Base-by-base conservation (phyloP, 805 yeast species). In the Yarrowia sp. region DNA sequence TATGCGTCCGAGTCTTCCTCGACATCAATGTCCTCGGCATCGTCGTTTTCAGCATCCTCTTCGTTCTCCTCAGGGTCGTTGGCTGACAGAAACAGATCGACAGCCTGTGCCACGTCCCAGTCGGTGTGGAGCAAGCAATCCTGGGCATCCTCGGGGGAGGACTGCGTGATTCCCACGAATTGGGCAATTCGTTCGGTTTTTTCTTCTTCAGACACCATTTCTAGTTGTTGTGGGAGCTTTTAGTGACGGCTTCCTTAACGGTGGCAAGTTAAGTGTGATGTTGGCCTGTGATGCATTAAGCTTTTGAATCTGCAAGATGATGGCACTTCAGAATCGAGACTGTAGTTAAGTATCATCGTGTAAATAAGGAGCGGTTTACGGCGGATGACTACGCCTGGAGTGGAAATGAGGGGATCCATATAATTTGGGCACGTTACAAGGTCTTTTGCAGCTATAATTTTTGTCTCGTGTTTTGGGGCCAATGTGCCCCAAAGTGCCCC, bases 121-220 rank as follows among this genome's bases (percentile, higher is more conserved):
- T 74, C 68, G 65, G 75, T 68, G 24, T 72, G 70, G 38, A 72
- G 74, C 26, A 81, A 71, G 62, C 73, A 77, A 65, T 72, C 75
- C 33, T 69, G 71, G n/a, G 84, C 83, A 38, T 75, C 77, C 24
- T 75, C 73, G 17, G 73, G 74, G 5, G 78, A 70, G 14, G 79
- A 70, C 52, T 73, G 76, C 4, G 83, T 76, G 62, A 78, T 71
- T 38, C 74, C 75, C 21, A 74, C 69, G 67, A 80, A 79, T 61
- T 74, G 71, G 16, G 73, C 70, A 19, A 76, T 64, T 66, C 59
- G 66, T 33, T 41, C 40, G 46, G 61, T 54, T 54, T 54, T 59
- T 49, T 68, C 67, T 38, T 67, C 66, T 64, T 70, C 66, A 41
- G 58, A 62, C 24, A 35, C 30, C 54, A 40, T 54, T 36, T 36